Evolutionary conservation across 306 rosid species (phyloP).

Genomic region (Alnus rubra): DNA sequence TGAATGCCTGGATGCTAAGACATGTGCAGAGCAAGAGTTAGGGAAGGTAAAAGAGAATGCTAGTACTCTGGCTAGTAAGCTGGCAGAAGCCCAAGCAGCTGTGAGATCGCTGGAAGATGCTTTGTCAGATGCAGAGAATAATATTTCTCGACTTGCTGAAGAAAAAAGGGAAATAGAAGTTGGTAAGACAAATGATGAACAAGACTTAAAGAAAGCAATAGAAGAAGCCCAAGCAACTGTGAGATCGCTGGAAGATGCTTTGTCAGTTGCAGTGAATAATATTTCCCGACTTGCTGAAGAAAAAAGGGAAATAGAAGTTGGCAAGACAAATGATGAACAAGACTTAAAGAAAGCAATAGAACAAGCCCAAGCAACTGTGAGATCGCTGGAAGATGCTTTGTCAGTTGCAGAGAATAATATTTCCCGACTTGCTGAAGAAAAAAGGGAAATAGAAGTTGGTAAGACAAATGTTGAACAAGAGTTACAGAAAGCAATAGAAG

Average conservation of each 20-base stretch:
- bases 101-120: constrained; percentile 58
- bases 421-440: constrained; percentile 66
- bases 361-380: constrained; percentile 54
- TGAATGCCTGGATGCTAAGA: constrained; percentile 65
- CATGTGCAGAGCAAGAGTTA: constrained; percentile 61
- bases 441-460: constrained; percentile 56
- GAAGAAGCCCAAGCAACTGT: constrained; percentile 56
- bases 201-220: constrained; percentile 59
- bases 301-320: constrained; percentile 61
- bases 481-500: constrained; percentile 60
- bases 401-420: constrained; percentile 52
- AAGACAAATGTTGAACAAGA: constrained; percentile 55
- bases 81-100: constrained; percentile 61
- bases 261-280: constrained; percentile 55
- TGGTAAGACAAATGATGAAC: constrained; percentile 45
- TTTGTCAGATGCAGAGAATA: constrained; percentile 54
- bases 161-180: constrained; percentile 68
- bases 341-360: constrained; percentile 58
- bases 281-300: constrained; percentile 64
- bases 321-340: constrained; percentile 47
- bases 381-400: constrained; percentile 64
- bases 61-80: constrained; percentile 43
- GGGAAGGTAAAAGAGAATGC: constrained; percentile 51
- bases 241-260: constrained; percentile 59
- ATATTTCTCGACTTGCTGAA: constrained; percentile 58